Conservation (phyloP, 148 eudicot species). For the Silene uniflora region DNA sequence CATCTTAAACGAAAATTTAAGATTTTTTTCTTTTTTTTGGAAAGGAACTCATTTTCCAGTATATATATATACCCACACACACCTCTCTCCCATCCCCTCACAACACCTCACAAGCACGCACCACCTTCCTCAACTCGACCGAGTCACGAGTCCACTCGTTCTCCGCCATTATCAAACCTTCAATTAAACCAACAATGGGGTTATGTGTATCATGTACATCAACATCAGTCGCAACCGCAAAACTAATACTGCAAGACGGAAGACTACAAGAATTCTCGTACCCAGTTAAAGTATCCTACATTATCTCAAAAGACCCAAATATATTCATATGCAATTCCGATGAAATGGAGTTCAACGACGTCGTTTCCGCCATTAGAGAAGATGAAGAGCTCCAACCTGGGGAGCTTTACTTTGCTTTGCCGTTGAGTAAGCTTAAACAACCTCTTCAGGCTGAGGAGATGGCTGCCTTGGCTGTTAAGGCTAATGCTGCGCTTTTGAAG, state of each 20-base stretch:
- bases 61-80: constrained; percentile 19
- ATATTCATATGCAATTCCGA: constrained; percentile 60
- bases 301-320: constrained; percentile 18
- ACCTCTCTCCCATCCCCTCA: not conserved
- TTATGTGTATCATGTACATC: constrained; percentile 30
- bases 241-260: constrained; percentile 26
- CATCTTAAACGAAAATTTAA: too few species aligned
- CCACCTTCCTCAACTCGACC: not conserved
- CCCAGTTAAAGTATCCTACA: constrained; percentile 28
- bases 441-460: constrained; percentile 70
- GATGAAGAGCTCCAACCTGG: constrained; percentile 70
- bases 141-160: not conserved
- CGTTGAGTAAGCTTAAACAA: constrained; percentile 38
- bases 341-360: constrained; percentile 79
- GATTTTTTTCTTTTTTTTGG: too few species aligned
- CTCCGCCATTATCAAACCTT: not conserved
- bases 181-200: constrained; percentile 18
- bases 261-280: constrained; percentile 23
- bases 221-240: constrained; percentile 22
- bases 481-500: constrained; percentile 62
- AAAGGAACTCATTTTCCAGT: too few species aligned
- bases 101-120: not conserved
- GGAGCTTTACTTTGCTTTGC: constrained; percentile 75
- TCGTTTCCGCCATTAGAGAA: constrained; percentile 38
- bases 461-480: constrained; percentile 94